phyloP scores from a whole-genome alignment of 768 basidiomycete species.

The Suillus sp. region DNA sequence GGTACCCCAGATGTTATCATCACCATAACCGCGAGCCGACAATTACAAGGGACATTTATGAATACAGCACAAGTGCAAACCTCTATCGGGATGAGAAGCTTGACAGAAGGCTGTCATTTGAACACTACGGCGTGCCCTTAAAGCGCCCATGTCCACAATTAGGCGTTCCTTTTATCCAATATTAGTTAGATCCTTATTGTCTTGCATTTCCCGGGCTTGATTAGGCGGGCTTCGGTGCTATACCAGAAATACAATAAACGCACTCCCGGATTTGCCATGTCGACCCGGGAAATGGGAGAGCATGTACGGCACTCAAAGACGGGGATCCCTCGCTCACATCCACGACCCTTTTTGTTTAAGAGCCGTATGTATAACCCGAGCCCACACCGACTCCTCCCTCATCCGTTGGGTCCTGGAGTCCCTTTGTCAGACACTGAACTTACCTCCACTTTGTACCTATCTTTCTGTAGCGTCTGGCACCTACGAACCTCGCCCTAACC shows the following conservation, averaged over 20 bases:
- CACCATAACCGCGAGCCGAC: background rate
- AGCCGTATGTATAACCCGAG: slow-evolving; percentile 15
- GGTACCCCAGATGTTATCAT: background rate
- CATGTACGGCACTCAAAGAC: slow-evolving; percentile 1
- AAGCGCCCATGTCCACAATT: slow-evolving; percentile 10
- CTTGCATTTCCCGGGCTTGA: slow-evolving; percentile 1
- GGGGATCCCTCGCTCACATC: background rate
- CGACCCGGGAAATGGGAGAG: background rate
- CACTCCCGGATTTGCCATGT: background rate
- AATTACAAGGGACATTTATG: background rate
- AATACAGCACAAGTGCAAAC: background rate
- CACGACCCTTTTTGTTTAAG: slow-evolving; percentile 11
- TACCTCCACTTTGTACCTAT: slow-evolving; percentile 7
- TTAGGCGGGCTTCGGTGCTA: slow-evolving; percentile 8
- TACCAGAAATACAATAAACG: slow-evolving; percentile 16
- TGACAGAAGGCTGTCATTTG: background rate
- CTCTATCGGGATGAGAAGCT: background rate
- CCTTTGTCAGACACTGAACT: slow-evolving; percentile 11
- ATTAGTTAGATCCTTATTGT: slow-evolving; percentile 15
- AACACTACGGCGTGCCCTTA: background rate
- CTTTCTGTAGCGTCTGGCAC: slow-evolving; percentile 29
- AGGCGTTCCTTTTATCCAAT: slow-evolving; percentile 16
- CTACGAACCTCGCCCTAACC: slow-evolving; percentile 15
- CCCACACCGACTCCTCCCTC: slow-evolving; percentile 16
- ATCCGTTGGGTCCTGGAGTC: slow-evolving; percentile 21